Evolutionary conservation across 495 filamentous ascomycete genomes (phyloP).

Genomic region (Choiromyces venosus): DNA sequence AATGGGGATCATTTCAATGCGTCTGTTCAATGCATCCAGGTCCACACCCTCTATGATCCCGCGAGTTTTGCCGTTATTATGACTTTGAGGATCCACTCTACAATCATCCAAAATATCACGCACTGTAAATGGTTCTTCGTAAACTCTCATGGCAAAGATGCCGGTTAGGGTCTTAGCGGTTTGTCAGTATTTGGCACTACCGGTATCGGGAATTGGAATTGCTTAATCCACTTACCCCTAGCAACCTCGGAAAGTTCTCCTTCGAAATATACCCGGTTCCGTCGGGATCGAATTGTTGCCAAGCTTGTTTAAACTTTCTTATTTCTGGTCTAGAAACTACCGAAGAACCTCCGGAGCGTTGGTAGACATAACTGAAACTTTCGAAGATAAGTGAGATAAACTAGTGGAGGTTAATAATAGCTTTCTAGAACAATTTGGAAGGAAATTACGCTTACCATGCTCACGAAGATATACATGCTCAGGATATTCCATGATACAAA

Average conservation of each 20-base stretch:
- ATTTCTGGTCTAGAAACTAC: constrained; percentile 86
- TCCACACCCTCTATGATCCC: constrained; percentile 68
- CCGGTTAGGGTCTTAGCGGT: constrained; percentile 70
- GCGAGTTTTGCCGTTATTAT: constrained; percentile 40
- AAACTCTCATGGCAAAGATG: constrained; percentile 95
- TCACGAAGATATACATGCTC: constrained; percentile 99
- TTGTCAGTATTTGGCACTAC: constrained; percentile 3
- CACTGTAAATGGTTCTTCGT: constrained; percentile 83
- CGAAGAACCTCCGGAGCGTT: constrained; percentile 80
- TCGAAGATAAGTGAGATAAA: constrained; percentile 99
- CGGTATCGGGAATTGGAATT: not conserved
- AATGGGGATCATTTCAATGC: constrained; percentile 71
- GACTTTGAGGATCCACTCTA: constrained; percentile 52
- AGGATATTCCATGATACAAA: constrained; percentile 98
- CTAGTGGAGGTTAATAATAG: constrained; percentile 14
- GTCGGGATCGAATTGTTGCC: constrained; percentile 87
- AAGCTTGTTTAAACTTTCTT: constrained; percentile 94
- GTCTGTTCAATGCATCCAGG: constrained; percentile 64
- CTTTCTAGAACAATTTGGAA: not conserved
- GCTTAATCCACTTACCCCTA: constrained; percentile 56
- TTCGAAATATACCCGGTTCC: constrained; percentile 89
- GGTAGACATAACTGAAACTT: constrained; percentile 99
- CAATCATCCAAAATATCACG: constrained; percentile 76
- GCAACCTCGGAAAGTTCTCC: constrained; percentile 80
- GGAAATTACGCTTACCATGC: constrained; percentile 49